These are phyloP conservation scores for Eucommia ulmoides DNA, from an alignment of 257 asterid species.

Conservation along the genomic window DNA sequence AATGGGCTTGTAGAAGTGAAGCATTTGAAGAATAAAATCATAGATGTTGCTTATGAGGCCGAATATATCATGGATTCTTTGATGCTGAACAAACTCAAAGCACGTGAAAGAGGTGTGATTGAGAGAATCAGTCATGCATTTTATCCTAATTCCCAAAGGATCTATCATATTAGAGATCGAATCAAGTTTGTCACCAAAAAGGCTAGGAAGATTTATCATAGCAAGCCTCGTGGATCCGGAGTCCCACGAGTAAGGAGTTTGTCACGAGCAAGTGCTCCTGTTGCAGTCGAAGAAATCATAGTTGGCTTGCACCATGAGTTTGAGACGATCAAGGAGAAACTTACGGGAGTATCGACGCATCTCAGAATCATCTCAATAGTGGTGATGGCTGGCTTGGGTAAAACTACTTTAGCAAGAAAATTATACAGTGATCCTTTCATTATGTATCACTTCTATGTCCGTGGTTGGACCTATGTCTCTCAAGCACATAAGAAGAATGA, in stretches of 20 bases:
- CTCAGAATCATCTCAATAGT: slow-evolving; percentile 14
- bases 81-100: background rate
- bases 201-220: no score
- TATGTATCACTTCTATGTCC: slow-evolving; percentile 10
- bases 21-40: background rate
- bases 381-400: slow-evolving; percentile 33
- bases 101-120: background rate
- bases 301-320: slow-evolving; percentile 13
- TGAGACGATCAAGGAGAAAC: background rate
- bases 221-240: no score
- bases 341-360: background rate
- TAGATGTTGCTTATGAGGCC: background rate
- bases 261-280: background rate
- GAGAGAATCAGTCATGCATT: background rate
- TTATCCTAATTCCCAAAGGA: background rate
- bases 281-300: slow-evolving; percentile 2
- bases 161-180: no score
- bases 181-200: no score
- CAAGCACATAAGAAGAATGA: slow-evolving; percentile 8
- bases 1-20: background rate
- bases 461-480: slow-evolving; percentile 18
- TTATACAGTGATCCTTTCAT: slow-evolving; percentile 10
- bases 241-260: background rate
- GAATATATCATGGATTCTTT: no score
- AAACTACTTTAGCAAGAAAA: slow-evolving; percentile 25